Evolutionary conservation across 768 basidiomycete genomes (phyloP).

Genomic region (Zangia roseola): DNA sequence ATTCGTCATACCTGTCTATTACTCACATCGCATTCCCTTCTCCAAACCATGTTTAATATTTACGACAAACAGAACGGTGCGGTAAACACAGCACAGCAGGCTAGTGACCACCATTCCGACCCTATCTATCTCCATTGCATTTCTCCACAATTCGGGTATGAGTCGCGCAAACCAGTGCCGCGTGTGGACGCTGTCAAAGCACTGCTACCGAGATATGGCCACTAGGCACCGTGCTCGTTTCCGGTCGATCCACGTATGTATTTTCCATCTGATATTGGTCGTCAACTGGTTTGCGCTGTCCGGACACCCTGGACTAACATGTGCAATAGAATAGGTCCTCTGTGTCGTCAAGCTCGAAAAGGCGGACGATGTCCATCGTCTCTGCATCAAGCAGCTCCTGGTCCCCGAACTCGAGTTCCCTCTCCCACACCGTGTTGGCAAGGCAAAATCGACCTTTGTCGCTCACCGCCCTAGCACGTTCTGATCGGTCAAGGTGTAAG

Average conservation of each 20-base stretch:
- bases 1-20: no score
- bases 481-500: slow-evolving; percentile 27
- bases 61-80: no score
- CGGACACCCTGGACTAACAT: neutral
- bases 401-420: slow-evolving; percentile 94
- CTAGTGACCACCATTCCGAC: no score
- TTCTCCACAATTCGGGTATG: no score
- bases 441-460: slow-evolving; percentile 77
- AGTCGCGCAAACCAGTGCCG: no score
- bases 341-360: slow-evolving; percentile 96
- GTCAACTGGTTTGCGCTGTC: neutral
- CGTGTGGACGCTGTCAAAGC: slow-evolving; percentile 95
- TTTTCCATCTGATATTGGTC: neutral
- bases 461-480: slow-evolving; percentile 79
- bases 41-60: no score
- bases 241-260: slow-evolving; percentile 91
- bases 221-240: slow-evolving; percentile 98
- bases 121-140: no score
- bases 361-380: slow-evolving; percentile 86
- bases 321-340: slow-evolving; percentile 66
- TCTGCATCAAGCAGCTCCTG: slow-evolving; percentile 97
- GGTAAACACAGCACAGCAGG: no score
- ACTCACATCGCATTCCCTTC: no score
- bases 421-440: slow-evolving; percentile 84
- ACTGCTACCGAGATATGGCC: slow-evolving; percentile 99